Base-by-base conservation (phyloP, 176 grass and related monocot species). In the Elymus sibiricus region DNA sequence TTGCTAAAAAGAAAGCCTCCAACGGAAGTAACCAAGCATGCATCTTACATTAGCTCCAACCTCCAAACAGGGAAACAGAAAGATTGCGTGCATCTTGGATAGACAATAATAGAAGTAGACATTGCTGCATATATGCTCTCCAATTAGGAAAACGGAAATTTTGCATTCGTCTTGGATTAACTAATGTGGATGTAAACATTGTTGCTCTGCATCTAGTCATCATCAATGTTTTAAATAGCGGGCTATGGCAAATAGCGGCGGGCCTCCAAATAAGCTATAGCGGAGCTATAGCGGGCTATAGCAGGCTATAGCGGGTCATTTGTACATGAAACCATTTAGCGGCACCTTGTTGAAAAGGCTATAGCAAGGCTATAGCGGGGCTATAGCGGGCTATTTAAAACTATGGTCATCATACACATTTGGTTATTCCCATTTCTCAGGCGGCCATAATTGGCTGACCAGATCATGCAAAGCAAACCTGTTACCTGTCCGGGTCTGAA, bases 381-480 rank as follows among this genome's bases (percentile, higher is more conserved):
- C n/a, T n/a, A n/a, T n/a, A n/a, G n/a, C n/a, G n/a, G n/a, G n/a
- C n/a, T n/a, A n/a, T n/a, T n/a, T n/a, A n/a, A n/a, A n/a, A n/a
- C n/a, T n/a, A n/a, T n/a, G n/a, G 64, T 46, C 35, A 74, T 43
- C 26, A 47, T 74, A 46, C 19, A 58, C 19, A 58, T 55, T 16
- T 61, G 31, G 40, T 84, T 79, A 84, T 88, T 88, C 80, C 5
- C 68, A 24, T 40, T 40, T 46, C 19, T 22, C 11, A 64, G n/a
- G 4, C 31, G 56, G 16, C 64, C 63, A 86, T 86, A 40, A 86
- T 86, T 79, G 34, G 14, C 31, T 37, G 6, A 56, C 43, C 79
- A 37, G 49, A 90, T 90, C 7, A 49, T 59, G 65, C 56, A 90
- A 87, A 86, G 84, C 16, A 64, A 83, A 78, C 55, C 79, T 35